phyloP scores from a whole-genome alignment of 1,284 basidiomycete species.

The Ustilago trichophora region DNA sequence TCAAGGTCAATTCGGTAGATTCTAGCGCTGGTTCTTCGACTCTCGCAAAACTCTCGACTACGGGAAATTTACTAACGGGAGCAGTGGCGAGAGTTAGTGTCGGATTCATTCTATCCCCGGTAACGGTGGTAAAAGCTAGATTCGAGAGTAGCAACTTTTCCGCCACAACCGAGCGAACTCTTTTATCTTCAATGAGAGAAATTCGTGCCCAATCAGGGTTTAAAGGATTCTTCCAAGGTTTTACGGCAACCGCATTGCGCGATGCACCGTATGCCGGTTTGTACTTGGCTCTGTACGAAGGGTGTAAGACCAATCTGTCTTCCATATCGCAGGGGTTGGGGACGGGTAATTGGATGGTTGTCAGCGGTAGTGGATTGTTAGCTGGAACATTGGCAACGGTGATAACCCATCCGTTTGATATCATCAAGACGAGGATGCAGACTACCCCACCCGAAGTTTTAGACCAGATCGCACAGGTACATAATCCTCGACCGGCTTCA shows the following conservation, averaged over 20 bases:
- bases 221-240: conserved; percentile 84
- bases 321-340: conserved; percentile 14
- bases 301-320: conserved; percentile 51
- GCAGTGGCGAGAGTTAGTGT: conserved; percentile 84
- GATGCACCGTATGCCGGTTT: conserved; percentile 96
- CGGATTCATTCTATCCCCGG: conserved; percentile 88
- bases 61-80: conserved; percentile 89
- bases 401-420: conserved; percentile 65
- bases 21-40: conserved; percentile 59
- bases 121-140: conserved; percentile 92
- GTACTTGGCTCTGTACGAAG: conserved; percentile 86
- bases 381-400: conserved; percentile 62
- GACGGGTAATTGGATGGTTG: conserved; percentile 55
- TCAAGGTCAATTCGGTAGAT: conserved; percentile 58
- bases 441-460: conserved; percentile 44
- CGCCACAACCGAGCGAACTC: conserved; percentile 50
- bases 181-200: conserved; percentile 50
- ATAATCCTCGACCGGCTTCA: background rate
- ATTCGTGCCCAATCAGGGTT: conserved; percentile 77
- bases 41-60: conserved; percentile 73
- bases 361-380: conserved; percentile 48
- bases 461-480: conserved; percentile 8
- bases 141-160: conserved; percentile 59
- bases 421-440: conserved; percentile 65
- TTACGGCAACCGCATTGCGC: conserved; percentile 85